phyloP scores from a whole-genome alignment of 2,329 filamentous ascomycete species.

The Hypoxylon sp. region DNA sequence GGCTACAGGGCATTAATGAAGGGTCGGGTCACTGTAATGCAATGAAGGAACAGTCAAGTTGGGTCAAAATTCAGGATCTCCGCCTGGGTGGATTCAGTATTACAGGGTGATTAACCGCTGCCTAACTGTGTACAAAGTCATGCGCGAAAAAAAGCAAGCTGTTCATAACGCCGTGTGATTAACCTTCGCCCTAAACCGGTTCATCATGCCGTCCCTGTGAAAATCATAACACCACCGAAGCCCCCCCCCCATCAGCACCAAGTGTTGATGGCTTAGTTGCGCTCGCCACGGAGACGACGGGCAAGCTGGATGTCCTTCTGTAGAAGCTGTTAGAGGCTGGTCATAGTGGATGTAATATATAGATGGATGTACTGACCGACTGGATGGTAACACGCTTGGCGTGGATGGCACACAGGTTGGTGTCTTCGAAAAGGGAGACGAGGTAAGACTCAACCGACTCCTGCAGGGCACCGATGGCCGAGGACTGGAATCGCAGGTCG shows the following conservation, averaged over 20 bases:
- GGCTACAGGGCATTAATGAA: background rate
- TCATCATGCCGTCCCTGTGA: conserved; percentile 53
- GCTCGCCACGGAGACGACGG: conserved; percentile 92
- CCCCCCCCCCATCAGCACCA: conserved; percentile 31
- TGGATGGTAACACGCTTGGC: conserved; percentile 99
- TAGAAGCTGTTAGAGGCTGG: conserved; percentile 47
- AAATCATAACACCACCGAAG: conserved; percentile 49
- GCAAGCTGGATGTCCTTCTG: conserved; percentile 96
- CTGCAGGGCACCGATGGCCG: conserved; percentile 95
- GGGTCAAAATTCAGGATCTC: conserved; percentile 45
- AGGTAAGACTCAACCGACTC: conserved; percentile 99
- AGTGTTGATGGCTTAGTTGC: conserved; percentile 65
- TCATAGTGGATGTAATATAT: background rate
- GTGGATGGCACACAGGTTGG: conserved; percentile 98
- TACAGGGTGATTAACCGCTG: conserved; percentile 40
- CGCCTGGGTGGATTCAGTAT: conserved; percentile 46
- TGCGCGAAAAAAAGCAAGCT: conserved; percentile 49
- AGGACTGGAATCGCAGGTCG: conserved; percentile 96
- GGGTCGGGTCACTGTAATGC: background rate
- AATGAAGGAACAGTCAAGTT: background rate
- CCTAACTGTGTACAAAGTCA: conserved; percentile 53
- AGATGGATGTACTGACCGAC: conserved; percentile 56
- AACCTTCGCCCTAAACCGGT: conserved; percentile 50
- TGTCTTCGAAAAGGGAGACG: conserved; percentile 97
- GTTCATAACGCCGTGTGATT: conserved; percentile 51